phyloP scores from a whole-genome alignment of 2,329 filamentous ascomycete species.

The Pyricularia pennisetigena region DNA sequence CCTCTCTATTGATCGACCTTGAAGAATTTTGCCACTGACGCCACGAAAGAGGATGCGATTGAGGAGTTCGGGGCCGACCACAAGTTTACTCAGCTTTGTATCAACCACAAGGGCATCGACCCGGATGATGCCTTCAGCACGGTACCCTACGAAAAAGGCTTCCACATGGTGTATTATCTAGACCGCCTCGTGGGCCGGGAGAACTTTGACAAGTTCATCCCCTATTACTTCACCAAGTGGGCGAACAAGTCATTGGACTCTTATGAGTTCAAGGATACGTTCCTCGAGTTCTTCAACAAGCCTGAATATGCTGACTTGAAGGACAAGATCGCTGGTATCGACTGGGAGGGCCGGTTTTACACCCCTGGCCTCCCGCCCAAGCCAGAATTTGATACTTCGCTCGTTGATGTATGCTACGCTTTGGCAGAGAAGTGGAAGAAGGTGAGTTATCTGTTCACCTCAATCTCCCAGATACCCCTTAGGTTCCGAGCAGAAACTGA shows the following conservation, averaged over 20 bases:
- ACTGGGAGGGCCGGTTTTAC: constrained; percentile 90
- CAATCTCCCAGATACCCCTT: background rate
- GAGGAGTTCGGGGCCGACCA: constrained; percentile 75
- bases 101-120: constrained; percentile 80
- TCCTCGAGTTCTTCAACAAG: constrained; percentile 71
- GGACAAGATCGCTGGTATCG: constrained; percentile 60
- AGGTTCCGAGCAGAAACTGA: background rate
- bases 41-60: constrained; percentile 57
- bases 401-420: constrained; percentile 77
- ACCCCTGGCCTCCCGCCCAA: constrained; percentile 82
- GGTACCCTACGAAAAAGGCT: constrained; percentile 93
- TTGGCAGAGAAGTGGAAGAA: constrained; percentile 74
- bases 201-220: constrained; percentile 93
- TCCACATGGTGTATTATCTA: constrained; percentile 85
- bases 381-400: constrained; percentile 78
- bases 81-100: constrained; percentile 85
- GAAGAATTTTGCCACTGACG: background rate
- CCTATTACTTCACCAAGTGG: constrained; percentile 84
- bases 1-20: background rate
- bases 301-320: constrained; percentile 52
- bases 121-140: constrained; percentile 93
- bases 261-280: constrained; percentile 85
- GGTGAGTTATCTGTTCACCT: constrained; percentile 27
- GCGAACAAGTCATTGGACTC: constrained; percentile 82
- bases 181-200: constrained; percentile 75